A percentile compares a stretch with the other conserved stretches of the same genome.
phyloP scores from a whole-genome alignment of 2,329 filamentous ascomycete species.

The Fusarium nelsonii region DNA sequence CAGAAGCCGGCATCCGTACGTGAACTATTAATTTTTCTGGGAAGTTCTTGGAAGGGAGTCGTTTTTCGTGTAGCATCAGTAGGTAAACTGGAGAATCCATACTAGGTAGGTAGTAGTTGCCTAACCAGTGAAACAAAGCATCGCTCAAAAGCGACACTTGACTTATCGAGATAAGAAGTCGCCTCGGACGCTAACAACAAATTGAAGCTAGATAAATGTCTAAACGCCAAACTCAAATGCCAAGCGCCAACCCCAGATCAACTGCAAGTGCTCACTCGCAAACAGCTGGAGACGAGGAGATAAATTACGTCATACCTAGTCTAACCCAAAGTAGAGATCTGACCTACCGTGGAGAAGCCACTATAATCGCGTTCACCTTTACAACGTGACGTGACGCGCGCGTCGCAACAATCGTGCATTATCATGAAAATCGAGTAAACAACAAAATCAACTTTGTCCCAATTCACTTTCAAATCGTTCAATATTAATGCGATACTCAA shows the following conservation, averaged over 20 bases:
- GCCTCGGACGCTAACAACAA: neutral
- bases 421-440: constrained; percentile 26
- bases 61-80: neutral
- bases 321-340: no score
- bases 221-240: constrained; percentile 24
- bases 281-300: neutral
- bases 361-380: constrained; percentile 8
- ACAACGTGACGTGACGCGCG: constrained; percentile 5
- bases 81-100: no score
- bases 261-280: constrained; percentile 27
- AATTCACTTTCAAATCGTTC: neutral
- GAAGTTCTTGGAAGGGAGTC: neutral
- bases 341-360: neutral
- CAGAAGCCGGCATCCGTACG: neutral
- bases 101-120: neutral
- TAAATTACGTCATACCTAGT: constrained; percentile 18
- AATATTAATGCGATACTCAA: neutral
- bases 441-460: constrained; percentile 22
- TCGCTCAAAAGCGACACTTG: neutral
- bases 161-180: neutral
- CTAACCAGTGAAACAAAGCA: neutral
- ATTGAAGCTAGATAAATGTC: neutral
- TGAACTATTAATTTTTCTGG: neutral
- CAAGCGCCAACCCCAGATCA: constrained; percentile 27
- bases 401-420: constrained; percentile 24